Evolutionary conservation across 768 basidiomycete species (phyloP), one percentile per base, ranked within the genome.

Genomic region (Cyclocybe aegerita): DNA sequence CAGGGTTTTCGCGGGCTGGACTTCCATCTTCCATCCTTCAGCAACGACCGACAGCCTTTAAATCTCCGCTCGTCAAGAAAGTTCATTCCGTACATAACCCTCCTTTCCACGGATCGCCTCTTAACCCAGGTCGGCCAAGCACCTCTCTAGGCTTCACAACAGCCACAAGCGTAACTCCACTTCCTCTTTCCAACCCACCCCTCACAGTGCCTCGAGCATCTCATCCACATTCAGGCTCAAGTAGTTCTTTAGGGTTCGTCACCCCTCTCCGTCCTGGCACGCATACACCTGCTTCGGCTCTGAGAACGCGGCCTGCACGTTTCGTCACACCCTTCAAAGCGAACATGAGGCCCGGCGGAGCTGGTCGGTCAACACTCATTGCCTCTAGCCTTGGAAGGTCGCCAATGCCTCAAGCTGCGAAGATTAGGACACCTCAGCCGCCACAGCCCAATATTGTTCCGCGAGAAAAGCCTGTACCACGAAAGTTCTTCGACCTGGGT

Each of bases 321-420:
- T 86, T 86, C 52, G 65, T 76, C 6, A 86, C 84, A 1, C 85
- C 85, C 0, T 87, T 88, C 62, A 88, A 86, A 58, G 46, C 65
- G 4, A 78, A 76, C 23, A 70, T 78, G 69, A 70, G 68, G 53
- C 77, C 78, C 40, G 71, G 70, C 34, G 71, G 76, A 54, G 64
- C 69, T 40, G 76, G 73, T 15, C 64, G 67, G 41, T 46, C 58
- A 7, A 58, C 56, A 43, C 65, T 71, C 58, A 60, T 37, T 48
- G 59, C 36, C 34, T 43, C 48, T 9, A 31, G 46, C 12, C 70
- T 53, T 54, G 48, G 29, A 55, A 55, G 42, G 16, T 42, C 50
- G 45, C 45, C 50, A 33, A 34, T 46, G 23, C 39, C 40, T 33
- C 40, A 4, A 54, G 32, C 29, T 30, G 7, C 37, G 34, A 17